phyloP scores from a whole-genome alignment of 768 basidiomycete species.

The Russula sp. region DNA sequence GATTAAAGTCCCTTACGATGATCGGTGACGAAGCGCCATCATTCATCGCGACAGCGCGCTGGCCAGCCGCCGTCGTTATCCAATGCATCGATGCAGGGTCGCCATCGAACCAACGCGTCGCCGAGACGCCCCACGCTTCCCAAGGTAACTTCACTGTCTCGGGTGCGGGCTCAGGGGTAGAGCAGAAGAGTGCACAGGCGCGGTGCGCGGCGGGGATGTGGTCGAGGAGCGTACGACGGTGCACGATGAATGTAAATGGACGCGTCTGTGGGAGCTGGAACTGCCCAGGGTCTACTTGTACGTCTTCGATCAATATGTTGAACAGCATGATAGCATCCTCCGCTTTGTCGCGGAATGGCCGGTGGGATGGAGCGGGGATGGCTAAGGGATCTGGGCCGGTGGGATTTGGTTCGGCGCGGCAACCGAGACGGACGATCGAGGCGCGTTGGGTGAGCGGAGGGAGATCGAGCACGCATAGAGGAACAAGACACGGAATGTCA shows the following conservation, averaged over 20 bases:
- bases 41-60: slow-evolving; percentile 32
- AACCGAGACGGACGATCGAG: slow-evolving; percentile 31
- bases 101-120: slow-evolving; percentile 33
- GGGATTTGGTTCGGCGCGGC: slow-evolving; percentile 36
- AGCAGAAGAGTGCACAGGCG: slow-evolving; percentile 10
- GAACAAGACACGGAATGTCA: too few species aligned
- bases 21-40: slow-evolving; percentile 17
- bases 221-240: slow-evolving; percentile 31
- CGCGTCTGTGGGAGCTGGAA: slow-evolving; percentile 18
- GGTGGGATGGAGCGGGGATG: background rate
- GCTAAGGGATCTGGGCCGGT: slow-evolving; percentile 3
- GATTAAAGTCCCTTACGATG: slow-evolving; percentile 34
- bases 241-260: slow-evolving; percentile 32
- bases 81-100: slow-evolving; percentile 32
- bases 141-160: slow-evolving; percentile 23
- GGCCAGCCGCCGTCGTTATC: slow-evolving; percentile 38
- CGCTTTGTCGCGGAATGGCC: slow-evolving; percentile 32
- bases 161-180: background rate
- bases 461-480: slow-evolving; percentile 30
- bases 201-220: slow-evolving; percentile 5
- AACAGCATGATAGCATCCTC: slow-evolving; percentile 33
- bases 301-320: slow-evolving; percentile 27
- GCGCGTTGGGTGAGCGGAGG: slow-evolving; percentile 26
- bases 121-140: slow-evolving; percentile 31
- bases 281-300: background rate